Conservation (phyloP, 352 stramenopile genomes). For the Globisporangium nunn region DNA sequence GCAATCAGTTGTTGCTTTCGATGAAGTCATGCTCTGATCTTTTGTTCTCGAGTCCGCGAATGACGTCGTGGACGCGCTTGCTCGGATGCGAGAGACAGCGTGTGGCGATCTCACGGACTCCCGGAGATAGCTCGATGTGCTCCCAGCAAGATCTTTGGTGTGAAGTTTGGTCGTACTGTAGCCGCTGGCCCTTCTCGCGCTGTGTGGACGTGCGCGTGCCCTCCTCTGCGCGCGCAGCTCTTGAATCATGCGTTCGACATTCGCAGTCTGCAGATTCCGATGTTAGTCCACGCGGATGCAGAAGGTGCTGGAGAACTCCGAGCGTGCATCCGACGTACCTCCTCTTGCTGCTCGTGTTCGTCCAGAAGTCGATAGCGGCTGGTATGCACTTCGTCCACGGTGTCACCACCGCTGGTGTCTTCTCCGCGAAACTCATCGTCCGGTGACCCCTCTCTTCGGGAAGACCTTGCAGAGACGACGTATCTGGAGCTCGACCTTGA, state of each 20-base stretch:
- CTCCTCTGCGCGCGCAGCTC: slow-evolving; percentile 26
- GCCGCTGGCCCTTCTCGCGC: background rate
- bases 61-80: background rate
- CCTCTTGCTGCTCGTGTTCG: slow-evolving; percentile 23
- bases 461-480: background rate
- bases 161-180: background rate
- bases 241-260: slow-evolving; percentile 37
- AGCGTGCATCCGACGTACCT: slow-evolving; percentile 14
- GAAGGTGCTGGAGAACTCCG: background rate
- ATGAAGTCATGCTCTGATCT: background rate
- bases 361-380: slow-evolving; percentile 40
- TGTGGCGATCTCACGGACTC: background rate
- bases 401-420: background rate
- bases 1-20: background rate
- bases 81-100: background rate
- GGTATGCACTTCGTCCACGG: background rate
- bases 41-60: background rate
- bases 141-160: background rate
- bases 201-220: slow-evolving; percentile 1
- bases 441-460: background rate
- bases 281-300: background rate
- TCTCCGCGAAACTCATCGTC: background rate
- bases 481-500: slow-evolving; percentile 5
- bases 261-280: slow-evolving; percentile 16
- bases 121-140: background rate